phyloP scores from a whole-genome alignment of 169 alveolate species.

The Plasmodium knowlesi region DNA sequence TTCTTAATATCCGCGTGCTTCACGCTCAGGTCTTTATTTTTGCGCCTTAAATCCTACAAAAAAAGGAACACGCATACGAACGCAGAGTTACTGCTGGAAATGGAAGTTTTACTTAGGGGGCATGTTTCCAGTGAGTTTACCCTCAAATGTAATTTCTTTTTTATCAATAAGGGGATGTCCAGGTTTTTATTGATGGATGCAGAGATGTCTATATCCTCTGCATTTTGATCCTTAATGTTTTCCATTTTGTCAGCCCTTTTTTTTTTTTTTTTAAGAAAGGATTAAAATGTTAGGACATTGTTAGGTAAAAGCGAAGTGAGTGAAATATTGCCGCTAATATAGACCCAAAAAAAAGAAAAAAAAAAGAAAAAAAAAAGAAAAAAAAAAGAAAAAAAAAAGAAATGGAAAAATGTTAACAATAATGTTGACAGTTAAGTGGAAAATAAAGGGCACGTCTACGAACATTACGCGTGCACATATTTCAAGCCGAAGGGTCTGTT shows the following conservation, averaged over 20 bases:
- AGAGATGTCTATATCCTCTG: conserved; percentile 35
- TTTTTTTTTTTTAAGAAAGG: background rate
- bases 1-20: conserved; percentile 57
- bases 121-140: conserved; percentile 7
- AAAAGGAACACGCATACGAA: background rate
- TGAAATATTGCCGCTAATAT: background rate
- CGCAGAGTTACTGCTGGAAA: background rate
- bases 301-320: background rate
- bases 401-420: background rate
- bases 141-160: conserved; percentile 59
- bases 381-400: too few species aligned
- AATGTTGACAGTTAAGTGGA: background rate
- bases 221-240: conserved; percentile 5
- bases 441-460: background rate
- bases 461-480: background rate
- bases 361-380: too few species aligned
- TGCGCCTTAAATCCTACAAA: conserved; percentile 47
- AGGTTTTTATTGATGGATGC: conserved; percentile 46
- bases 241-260: conserved; percentile 36
- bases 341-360: background rate
- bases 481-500: background rate
- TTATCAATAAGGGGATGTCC: conserved; percentile 64
- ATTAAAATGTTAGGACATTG: background rate
- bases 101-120: background rate
- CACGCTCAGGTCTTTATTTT: conserved; percentile 55